Base-by-base conservation (phyloP, 768 basidiomycete genomes). In the Mycena maculata region DNA sequence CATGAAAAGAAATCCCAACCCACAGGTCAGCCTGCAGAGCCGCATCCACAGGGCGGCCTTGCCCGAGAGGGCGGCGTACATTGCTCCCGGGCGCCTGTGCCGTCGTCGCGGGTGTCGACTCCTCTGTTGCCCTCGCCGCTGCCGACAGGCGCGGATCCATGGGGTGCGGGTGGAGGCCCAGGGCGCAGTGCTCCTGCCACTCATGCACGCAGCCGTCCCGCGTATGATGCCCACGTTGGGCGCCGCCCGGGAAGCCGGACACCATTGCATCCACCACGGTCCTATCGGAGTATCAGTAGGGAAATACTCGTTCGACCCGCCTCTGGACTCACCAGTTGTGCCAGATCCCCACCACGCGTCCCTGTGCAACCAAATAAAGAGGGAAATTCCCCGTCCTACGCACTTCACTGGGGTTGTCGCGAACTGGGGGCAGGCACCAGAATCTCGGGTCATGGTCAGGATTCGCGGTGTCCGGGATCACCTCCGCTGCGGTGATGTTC, bases 161-260 rank as follows among this genome's bases (percentile, higher is more conserved):
- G 0, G 39, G 50, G 20, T 62, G 60, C 2, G 60, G 49, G 50
- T 62, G 60, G 3, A 44, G 27, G 2, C 60, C 60, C 0, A 62
- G 15, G 1, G 7, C 12, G 18, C 60, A 62, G n/a, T 62, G 60
- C 28, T 22, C 30, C 27, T 62, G 60, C 60, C 60, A 62, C 25
- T 62, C 60, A 18, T 16, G 11, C 3, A 49, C n/a, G 25, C 59
- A 60, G 15, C 16, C 59, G 11, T 11, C 47, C 7, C 16, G 4
- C 4, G 33, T 27, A 1, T 50, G 27, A 20, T 60, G 59, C 9
- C 59, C 38, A 9, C 27, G 31, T 0, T 50, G 48, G 5, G 47
- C 22, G 4, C n/a, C 49, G 1, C 8, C 3, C 2, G 59, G 59
- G 30, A 27, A 36, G 4, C 47, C 33, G 7, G n/a, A 3, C 6